Evolutionary conservation across 2,329 filamentous ascomycete genomes (phyloP).

Genomic region (Pseudocercospora macadamiae): DNA sequence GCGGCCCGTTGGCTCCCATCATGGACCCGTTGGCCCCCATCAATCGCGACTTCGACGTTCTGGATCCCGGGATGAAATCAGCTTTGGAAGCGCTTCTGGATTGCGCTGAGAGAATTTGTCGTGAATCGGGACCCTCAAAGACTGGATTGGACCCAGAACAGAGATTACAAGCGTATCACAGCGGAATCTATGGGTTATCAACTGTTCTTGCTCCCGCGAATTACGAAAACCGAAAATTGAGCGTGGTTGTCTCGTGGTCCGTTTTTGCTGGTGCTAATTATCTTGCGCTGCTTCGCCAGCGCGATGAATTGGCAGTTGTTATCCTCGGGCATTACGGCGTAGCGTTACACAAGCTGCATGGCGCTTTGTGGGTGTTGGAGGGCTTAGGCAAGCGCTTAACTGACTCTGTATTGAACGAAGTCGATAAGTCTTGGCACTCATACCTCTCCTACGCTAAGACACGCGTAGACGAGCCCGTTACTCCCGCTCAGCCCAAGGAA

Average conservation of each 20-base stretch:
- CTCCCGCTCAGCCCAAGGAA: conserved; percentile 6
- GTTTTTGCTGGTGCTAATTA: conserved; percentile 22
- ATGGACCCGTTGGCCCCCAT: conserved; percentile 12
- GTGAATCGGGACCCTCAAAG: neutral
- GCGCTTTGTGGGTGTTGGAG: conserved; percentile 15
- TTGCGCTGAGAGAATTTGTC: conserved; percentile 11
- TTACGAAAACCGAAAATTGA: conserved; percentile 18
- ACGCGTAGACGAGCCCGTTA: conserved; percentile 8
- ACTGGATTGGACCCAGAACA: conserved; percentile 10
- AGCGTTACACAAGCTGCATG: conserved; percentile 18
- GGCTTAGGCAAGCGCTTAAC: conserved; percentile 16
- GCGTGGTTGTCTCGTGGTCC: conserved; percentile 22
- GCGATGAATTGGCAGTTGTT: conserved; percentile 26
- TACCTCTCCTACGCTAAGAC: conserved; percentile 17
- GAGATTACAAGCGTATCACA: conserved; percentile 20
- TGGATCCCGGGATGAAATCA: conserved; percentile 15
- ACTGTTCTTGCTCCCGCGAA: conserved; percentile 18
- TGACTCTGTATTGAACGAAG: conserved; percentile 11
- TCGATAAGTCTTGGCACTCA: conserved; percentile 14
- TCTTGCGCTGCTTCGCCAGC: conserved; percentile 22
- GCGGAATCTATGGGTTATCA: conserved; percentile 22
- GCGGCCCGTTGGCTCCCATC: conserved; percentile 17
- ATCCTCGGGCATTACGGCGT: conserved; percentile 27
- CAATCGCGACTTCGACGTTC: conserved; percentile 14
- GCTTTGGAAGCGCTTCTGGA: conserved; percentile 22